Base-by-base conservation (phyloP, 148 eudicot genomes). In the Rhododendron henanense region DNA sequence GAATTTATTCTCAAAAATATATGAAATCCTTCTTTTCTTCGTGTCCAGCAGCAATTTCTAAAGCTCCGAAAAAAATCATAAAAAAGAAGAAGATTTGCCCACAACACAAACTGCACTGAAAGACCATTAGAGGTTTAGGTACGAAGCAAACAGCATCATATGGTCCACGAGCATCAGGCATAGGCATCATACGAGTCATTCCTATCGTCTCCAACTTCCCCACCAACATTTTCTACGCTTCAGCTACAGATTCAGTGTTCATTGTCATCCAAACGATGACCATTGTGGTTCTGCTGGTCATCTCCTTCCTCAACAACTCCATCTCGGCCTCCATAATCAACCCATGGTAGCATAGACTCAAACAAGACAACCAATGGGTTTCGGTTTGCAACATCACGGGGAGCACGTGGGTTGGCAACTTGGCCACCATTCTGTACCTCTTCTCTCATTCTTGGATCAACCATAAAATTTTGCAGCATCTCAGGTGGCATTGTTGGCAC, bases 401-500 rank as follows among this genome's bases (percentile, higher is more conserved):
- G 92, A 81, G 89, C 92, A 69, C 83, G 91, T 53, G 84, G 92
- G 85, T 88, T 85, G 84, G 87, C 88, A 73, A 86, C 89, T 50
- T 88, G 93, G 75, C 88, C 90, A 18, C 82, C 90, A 88, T 94
- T 89, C 87, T 90, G 94, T 55, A 83, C 88, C 31, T 14, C 76
- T 5, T 90, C 94, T 71, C 88, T 85, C 90, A 90, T 87, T 85
- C 93, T 88, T 53, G 95, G 98, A 83, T 94, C 98, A 55, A 92
- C 90, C 88, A 97, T 88, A 88, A 97, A 94, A 76, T 97, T 92
- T 86, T 93, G 99, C 88, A 95, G 92, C 86, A 92, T 92, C 19
- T 97, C 99, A 55, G 98, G 98, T 1, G 99, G 99, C 92, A 94
- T 78, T 23, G 99, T 94, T 4, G 98, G 92, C 84, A 92, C 91